Conservation (phyloP, 192 early-diverging fungal genomes). For the Podila clonocystis region DNA sequence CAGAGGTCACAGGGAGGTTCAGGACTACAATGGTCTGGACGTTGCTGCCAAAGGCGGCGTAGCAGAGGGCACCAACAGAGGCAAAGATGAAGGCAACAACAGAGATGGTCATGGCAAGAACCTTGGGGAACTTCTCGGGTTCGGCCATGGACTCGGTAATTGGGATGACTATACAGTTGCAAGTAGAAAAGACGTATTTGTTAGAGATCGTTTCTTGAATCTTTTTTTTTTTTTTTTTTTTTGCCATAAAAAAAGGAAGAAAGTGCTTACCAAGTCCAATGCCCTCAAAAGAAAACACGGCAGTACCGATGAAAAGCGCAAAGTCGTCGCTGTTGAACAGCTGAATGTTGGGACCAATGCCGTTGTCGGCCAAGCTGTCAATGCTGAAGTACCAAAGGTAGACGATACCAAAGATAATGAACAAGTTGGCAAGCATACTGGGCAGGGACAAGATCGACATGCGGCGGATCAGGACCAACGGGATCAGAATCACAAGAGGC, state of each 20-base stretch:
- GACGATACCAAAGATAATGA: constrained; percentile 86
- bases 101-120: constrained; percentile 75
- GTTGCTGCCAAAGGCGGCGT: constrained; percentile 82
- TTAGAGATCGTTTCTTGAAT: no score
- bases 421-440: constrained; percentile 88
- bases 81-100: constrained; percentile 77
- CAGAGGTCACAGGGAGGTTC: constrained; percentile 75
- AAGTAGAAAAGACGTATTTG: neutral
- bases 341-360: constrained; percentile 64
- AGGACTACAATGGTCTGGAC: constrained; percentile 87
- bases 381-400: constrained; percentile 86
- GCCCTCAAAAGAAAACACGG: constrained; percentile 94
- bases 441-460: constrained; percentile 88
- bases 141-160: constrained; percentile 85
- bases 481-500: constrained; percentile 81
- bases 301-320: constrained; percentile 91
- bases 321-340: constrained; percentile 81
- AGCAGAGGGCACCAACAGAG: constrained; percentile 78
- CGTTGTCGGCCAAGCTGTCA: constrained; percentile 68
- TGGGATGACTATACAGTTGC: constrained; percentile 64
- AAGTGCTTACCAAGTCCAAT: constrained; percentile 70
- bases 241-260: neutral
- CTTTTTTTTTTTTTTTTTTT: neutral
- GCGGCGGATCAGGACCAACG: constrained; percentile 87
- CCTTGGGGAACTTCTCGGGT: constrained; percentile 79